Evolutionary conservation across 768 basidiomycete species (phyloP), one percentile per base, ranked within the genome.

Genomic region (Russula ochroleuca): DNA sequence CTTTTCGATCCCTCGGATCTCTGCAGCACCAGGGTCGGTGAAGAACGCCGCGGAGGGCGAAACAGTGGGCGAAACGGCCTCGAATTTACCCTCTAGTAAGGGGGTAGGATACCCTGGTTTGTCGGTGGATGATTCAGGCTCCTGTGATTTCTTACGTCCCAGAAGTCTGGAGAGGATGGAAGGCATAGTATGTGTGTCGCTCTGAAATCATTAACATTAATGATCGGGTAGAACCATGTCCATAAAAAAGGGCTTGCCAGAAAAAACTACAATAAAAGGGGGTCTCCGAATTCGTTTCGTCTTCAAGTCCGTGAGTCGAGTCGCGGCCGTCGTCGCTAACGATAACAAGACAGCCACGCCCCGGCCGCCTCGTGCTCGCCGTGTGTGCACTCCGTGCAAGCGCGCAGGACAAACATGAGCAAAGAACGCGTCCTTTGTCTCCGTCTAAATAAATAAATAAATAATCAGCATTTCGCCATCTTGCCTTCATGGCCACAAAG

Each of bases 121-220:
- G 65, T 76, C 75, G n/a, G 72, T 69, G 25, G 74, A 71, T 37
- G 79, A 77, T 69, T 79, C 80, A 64, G 38, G 15, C 49, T 81
- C 83, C 69, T 85, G 85, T 33, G 79, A 75, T 75, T 81, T 87
- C 76, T 83, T 89, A 75, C 88, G 83, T 75, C 85, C 85, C 70
- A 90, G 86, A 69, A 90, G 85, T 72, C 87, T 90, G 74, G 85
- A 83, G 71, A 90, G 74, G 78, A 90, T 88, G 66, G 86, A 85
- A 74, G 86, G 78, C 80, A 81, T 81, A 49, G 25, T 47, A 33
- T 38, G 33, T 43, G 41, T 43, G 57, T 59, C 51, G 52, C 57
- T 64, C 59, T 48, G 50, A 38, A 21, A 17, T 60, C 21, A 53
- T 62, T 69, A 47, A 59, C 58, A 59, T 51, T 28, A 43, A 41